Evolutionary conservation across 2,329 filamentous ascomycete species (phyloP), one percentile per base, ranked within the genome.

Genomic region (Apiospora rasikravindrae): DNA sequence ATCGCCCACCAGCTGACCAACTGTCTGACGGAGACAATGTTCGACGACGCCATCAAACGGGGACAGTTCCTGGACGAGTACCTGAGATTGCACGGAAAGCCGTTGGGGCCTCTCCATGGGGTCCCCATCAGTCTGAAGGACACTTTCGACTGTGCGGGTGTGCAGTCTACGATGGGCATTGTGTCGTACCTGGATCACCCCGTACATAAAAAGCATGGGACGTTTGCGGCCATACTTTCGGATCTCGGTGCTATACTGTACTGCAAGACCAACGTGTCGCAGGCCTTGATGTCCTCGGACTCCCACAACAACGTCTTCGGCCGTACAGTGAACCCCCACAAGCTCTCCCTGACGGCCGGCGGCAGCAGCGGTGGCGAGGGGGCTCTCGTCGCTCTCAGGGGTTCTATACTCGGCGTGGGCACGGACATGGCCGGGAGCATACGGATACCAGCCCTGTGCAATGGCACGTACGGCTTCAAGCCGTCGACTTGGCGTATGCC

Each of bases 101-200:
- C 66, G 11, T 2, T 37, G 33, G 66, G 82, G 0, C 82, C 83
- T 1, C 72, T 84, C 2, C 83, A 84, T 72, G 82, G 83, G 0
- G 73, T 84, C 0, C 83, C 83, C 0, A 77, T 84, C 33, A 81
- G 79, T 49, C 53, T 84, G 26, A 84, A 82, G 70, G 81, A 80
- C 47, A 75, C 16, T 16, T 68, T 68, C n/a, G 40, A 68, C 42
- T 33, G 19, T 44, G 40, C 29, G 14, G 66, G 42, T 22, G 22
- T 44, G 2, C 29, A 24, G 19, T 45, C 40, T 11, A 45, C 22
- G 3, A 24, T 33, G 37, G 67, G 67, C 22, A 13, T 69, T 7
- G 40, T 33, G 42, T 24, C 67, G 24, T 47, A 26, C 16, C 4
- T 37, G 33, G 16, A n/a, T 14, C 16, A 44, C 2, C 29, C 40